Evolutionary conservation across 2,329 filamentous ascomycete genomes (phyloP).

Genomic region (Helotiales sp.): DNA sequence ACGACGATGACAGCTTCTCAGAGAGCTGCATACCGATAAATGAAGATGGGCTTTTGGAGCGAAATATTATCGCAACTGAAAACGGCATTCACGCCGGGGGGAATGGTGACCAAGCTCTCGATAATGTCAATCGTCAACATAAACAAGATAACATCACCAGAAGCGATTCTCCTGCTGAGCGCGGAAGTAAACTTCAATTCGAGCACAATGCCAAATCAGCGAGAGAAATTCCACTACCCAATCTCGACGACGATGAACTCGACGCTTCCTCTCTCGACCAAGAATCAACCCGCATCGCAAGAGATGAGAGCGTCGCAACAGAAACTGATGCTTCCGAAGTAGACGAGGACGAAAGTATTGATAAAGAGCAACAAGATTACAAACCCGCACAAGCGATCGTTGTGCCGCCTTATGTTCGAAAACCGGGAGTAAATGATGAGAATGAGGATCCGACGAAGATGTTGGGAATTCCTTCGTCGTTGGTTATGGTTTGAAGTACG

Average conservation of each 20-base stretch:
- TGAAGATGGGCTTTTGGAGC: too few relatives aligned
- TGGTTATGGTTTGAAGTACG: constrained; percentile 29
- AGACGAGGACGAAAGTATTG: constrained; percentile 17
- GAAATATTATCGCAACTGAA: too few relatives aligned
- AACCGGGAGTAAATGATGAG: constrained; percentile 18
- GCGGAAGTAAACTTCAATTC: too few relatives aligned
- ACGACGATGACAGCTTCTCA: constrained; percentile 23
- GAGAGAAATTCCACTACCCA: constrained; percentile 21
- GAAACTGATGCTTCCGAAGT: constrained; percentile 26
- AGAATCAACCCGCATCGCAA: background rate
- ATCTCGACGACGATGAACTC: constrained; percentile 23
- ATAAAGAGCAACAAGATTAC: constrained; percentile 19
- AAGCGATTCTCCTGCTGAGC: background rate
- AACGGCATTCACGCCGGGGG: too few relatives aligned
- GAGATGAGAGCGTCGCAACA: constrained; percentile 23
- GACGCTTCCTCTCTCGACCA: background rate
- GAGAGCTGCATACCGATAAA: constrained; percentile 19
- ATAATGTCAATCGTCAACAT: too few relatives aligned
- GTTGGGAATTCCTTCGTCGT: constrained; percentile 14
- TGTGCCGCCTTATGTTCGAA: constrained; percentile 27
- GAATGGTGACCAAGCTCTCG: too few relatives aligned
- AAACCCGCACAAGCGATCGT: constrained; percentile 30
- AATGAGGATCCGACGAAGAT: constrained; percentile 17
- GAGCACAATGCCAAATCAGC: constrained; percentile 24
- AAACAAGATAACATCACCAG: too few relatives aligned